phyloP scores from a whole-genome alignment of 345 rosid genomes.

The Gossypium thurberi region DNA sequence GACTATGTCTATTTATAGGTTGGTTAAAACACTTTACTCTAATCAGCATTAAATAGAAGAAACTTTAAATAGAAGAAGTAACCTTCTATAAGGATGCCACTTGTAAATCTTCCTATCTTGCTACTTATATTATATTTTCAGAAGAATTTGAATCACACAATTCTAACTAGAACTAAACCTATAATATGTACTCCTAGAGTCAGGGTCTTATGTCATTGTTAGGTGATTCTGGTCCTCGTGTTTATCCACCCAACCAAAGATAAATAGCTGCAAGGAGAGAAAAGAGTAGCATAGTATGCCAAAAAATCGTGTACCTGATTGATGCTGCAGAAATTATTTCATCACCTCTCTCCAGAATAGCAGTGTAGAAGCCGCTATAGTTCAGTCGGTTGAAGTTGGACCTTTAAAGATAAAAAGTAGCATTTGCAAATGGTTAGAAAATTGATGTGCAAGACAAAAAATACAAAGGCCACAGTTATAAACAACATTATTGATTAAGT shows the following conservation, averaged over 20 bases:
- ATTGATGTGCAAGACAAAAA: neutral
- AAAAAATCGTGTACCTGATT: slow-evolving; percentile 42
- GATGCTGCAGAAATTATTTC: neutral
- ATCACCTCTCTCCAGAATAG: neutral
- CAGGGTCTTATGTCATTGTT: neutral
- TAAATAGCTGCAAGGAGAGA: neutral
- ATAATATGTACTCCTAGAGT: neutral
- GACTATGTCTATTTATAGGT: too few relatives aligned
- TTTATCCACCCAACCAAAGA: neutral
- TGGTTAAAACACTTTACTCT: too few relatives aligned
- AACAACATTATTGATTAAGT: slow-evolving; percentile 65
- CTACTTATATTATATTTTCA: too few relatives aligned
- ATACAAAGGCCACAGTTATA: slow-evolving; percentile 51
- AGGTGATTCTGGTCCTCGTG: neutral
- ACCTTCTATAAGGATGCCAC: too few relatives aligned
- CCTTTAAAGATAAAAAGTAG: neutral
- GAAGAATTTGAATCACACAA: too few relatives aligned
- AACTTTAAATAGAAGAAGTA: too few relatives aligned
- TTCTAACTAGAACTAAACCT: neutral
- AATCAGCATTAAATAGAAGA: too few relatives aligned
- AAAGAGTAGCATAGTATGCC: neutral
- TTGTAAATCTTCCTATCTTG: too few relatives aligned
- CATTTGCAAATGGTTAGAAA: neutral
- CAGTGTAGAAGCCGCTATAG: neutral
- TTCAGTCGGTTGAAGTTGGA: neutral